Evolutionary conservation across 1,284 basidiomycete genomes (phyloP).

Genomic region (Calocybe gambosa): DNA sequence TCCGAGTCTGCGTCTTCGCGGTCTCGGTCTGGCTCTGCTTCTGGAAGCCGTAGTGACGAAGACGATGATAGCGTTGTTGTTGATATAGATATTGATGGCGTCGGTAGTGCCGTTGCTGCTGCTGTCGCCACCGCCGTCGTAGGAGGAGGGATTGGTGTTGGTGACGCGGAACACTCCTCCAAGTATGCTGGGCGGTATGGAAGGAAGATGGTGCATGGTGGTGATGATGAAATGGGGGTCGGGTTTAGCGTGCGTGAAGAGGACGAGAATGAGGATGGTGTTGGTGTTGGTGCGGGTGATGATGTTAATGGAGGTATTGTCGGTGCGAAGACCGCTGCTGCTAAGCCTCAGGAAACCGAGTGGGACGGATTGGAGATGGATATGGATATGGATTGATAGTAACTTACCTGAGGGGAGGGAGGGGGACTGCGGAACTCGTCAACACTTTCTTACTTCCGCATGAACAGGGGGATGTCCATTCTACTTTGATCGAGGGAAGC

Average conservation of each 20-base stretch:
- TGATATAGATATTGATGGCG: constrained; percentile 21
- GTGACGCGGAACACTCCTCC: constrained; percentile 11
- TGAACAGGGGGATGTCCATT: no score
- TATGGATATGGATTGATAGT: constrained; percentile 47
- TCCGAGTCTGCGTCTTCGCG: constrained; percentile 21
- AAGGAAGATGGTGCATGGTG: constrained; percentile 14
- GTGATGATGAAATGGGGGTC: constrained; percentile 25
- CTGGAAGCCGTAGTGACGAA: constrained; percentile 29
- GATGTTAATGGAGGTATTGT: constrained; percentile 6
- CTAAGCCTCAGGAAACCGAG: constrained; percentile 31
- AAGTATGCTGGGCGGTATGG: constrained; percentile 17
- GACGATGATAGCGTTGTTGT: constrained; percentile 31
- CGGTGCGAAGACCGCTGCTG: not conserved
- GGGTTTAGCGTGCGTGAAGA: constrained; percentile 29
- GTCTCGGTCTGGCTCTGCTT: constrained; percentile 24
- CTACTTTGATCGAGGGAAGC: no score
- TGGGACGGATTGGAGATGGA: constrained; percentile 68
- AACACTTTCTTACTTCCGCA: no score
- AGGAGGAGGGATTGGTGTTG: constrained; percentile 21
- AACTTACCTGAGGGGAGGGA: no score
- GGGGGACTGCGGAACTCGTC: no score
- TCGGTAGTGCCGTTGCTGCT: constrained; percentile 23
- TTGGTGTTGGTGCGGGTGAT: not conserved
- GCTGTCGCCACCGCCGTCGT: constrained; percentile 30
- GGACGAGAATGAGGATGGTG: constrained; percentile 23